These are phyloP conservation scores for Ophiostoma montium DNA, from an alignment of 2,329 filamentous ascomycete genomes.

Conservation along the genomic window DNA sequence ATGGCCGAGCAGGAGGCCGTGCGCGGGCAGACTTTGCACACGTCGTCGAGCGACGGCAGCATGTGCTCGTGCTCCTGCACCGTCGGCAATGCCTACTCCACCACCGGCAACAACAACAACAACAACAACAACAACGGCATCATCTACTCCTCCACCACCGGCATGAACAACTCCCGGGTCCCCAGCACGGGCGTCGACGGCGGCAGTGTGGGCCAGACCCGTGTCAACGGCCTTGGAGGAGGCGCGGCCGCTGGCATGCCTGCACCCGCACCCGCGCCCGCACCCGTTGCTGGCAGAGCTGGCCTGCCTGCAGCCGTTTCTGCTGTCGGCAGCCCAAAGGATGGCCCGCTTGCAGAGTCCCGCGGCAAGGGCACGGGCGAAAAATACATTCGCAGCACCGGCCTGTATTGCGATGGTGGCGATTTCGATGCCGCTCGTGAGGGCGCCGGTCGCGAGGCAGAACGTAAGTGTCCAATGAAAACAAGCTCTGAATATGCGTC, in stretches of 20 bases:
- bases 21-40: not conserved
- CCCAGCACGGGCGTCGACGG: not conserved
- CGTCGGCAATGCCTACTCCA: not conserved
- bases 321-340: not conserved
- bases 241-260: not conserved
- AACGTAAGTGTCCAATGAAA: conserved; percentile 29
- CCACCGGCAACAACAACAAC: not conserved
- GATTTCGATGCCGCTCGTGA: conserved; percentile 51
- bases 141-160: conserved; percentile 1
- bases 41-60: not conserved
- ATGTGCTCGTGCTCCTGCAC: not conserved
- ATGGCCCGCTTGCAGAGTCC: conserved; percentile 19
- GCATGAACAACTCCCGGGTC: conserved; percentile 8
- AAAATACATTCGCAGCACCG: conserved; percentile 41
- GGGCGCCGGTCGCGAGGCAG: conserved; percentile 52
- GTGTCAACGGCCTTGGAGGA: conserved; percentile 25
- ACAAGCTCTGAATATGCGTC: no score
- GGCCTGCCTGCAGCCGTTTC: not conserved
- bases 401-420: conserved; percentile 49
- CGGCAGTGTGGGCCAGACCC: conserved; percentile 13
- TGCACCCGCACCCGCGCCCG: no score
- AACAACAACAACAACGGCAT: not conserved
- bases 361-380: conserved; percentile 37
- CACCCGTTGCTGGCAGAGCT: not conserved
- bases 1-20: conserved; percentile 11